phyloP scores from a whole-genome alignment of 2,329 filamentous ascomycete genomes.

The Helicocarpus griseus region DNA sequence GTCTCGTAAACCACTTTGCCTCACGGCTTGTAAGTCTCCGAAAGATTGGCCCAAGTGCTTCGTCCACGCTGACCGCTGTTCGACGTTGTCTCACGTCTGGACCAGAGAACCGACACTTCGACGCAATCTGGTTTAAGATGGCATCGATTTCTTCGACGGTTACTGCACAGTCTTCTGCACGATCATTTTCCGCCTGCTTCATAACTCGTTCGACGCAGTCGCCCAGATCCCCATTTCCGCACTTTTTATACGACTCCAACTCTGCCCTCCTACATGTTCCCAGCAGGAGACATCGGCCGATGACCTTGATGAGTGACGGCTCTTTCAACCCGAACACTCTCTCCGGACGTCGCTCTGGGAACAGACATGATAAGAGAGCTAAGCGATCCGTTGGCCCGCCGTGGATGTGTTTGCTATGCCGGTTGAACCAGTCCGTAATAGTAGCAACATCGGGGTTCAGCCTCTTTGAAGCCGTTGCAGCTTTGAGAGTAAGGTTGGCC shows the following conservation, averaged over 20 bases:
- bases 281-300: constrained; percentile 58
- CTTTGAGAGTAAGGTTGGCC: constrained; percentile 30
- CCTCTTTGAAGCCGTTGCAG: constrained; percentile 19
- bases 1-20: constrained; percentile 76
- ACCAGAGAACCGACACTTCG: constrained; percentile 61
- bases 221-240: constrained; percentile 58
- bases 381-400: constrained; percentile 46
- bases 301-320: constrained; percentile 51
- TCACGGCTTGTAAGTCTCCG: constrained; percentile 54
- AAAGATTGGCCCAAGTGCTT: constrained; percentile 48
- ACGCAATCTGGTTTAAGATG: constrained; percentile 56
- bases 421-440: constrained; percentile 59
- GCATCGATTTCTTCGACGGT: constrained; percentile 64
- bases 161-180: constrained; percentile 35
- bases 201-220: constrained; percentile 60
- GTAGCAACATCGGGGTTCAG: constrained; percentile 31
- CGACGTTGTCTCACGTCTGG: constrained; percentile 43
- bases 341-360: constrained; percentile 67
- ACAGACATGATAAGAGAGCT: constrained; percentile 63
- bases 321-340: constrained; percentile 65
- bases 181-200: constrained; percentile 44
- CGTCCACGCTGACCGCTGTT: constrained; percentile 32
- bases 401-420: constrained; percentile 51
- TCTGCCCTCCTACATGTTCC: constrained; percentile 51
- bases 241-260: constrained; percentile 52